Percentiles rank a stretch among this genome's conserved stretches.
These are phyloP conservation scores for Perkinsus olseni DNA, from an alignment of 169 alveolate species.

Conservation along the genomic window DNA sequence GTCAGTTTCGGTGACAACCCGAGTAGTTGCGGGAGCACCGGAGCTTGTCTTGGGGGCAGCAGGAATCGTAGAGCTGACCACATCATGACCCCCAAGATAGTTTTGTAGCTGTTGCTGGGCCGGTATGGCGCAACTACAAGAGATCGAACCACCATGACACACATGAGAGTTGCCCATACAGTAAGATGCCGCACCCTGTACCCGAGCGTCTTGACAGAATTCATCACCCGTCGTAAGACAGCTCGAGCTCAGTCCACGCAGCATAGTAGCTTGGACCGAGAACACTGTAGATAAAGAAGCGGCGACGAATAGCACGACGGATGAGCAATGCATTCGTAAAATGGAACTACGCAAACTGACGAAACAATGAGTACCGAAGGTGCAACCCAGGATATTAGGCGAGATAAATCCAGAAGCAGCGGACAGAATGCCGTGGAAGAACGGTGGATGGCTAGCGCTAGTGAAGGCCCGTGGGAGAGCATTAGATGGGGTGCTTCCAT, in stretches of 20 bases:
- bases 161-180: background rate
- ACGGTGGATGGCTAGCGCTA: no score
- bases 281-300: background rate
- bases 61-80: background rate
- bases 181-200: background rate
- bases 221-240: no score
- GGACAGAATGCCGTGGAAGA: no score
- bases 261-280: background rate
- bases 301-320: background rate
- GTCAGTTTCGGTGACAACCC: no score
- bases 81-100: background rate
- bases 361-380: no score
- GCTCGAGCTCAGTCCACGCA: background rate
- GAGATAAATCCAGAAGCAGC: no score
- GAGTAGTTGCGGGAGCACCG: no score
- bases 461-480: no score
- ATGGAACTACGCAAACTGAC: background rate
- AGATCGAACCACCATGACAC: background rate
- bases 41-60: no score
- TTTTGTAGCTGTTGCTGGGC: background rate
- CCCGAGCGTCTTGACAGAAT: background rate
- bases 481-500: no score
- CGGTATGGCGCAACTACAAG: background rate
- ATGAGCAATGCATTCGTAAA: background rate
- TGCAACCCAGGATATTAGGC: no score